Base-by-base conservation (phyloP, 352 stramenopile species). In the Pythium brassicae region DNA sequence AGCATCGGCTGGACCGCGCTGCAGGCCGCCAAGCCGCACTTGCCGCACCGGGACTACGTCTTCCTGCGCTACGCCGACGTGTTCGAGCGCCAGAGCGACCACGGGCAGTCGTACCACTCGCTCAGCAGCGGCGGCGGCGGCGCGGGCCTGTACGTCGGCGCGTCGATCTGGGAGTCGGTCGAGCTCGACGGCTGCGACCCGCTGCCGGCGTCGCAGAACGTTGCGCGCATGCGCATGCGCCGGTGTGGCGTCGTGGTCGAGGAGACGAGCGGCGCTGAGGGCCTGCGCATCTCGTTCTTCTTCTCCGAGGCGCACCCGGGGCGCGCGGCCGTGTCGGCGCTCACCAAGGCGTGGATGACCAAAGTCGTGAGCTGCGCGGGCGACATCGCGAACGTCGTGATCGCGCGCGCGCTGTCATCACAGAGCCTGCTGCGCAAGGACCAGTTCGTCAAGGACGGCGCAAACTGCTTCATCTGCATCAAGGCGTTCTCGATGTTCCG, bases 1-100 rank as follows among this genome's bases (percentile, higher is more conserved):
- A 84, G 80, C 10, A 78, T 94, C 52, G 86, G 84, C 68, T 94
- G 82, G 84, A 92, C 86, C 49, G 80, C 82, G 25, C 63, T 92
- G 22, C 84, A 92, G 54, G 72, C 80, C 10, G 85, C 80, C 53
- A 94, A 92, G 66, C 78, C 84, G 4, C 86, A 92, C 53, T 55
- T 94, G 26, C 84, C 82, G 22, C 84, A 94, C 62, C 80, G 84
- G 26, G 84, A 94, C 78, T 94, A 94, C 55, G 79, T 94, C n/a
- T 92, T 91, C 58, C 45, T 94, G 51, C 73, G 80, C 15, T 94
- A 94, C 53, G 74, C 66, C 12, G 84, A 94, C 56, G 66, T 85
- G 7, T 92, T 92, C 51, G 80, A 90, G 61, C 84, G 85, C 53
- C 78, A 83, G 43, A 61, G 72, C 22, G 75, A 92, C 47, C 69